phyloP scores from a whole-genome alignment of 2,329 filamentous ascomycete genomes.

The Alternaria angustiovoidea region DNA sequence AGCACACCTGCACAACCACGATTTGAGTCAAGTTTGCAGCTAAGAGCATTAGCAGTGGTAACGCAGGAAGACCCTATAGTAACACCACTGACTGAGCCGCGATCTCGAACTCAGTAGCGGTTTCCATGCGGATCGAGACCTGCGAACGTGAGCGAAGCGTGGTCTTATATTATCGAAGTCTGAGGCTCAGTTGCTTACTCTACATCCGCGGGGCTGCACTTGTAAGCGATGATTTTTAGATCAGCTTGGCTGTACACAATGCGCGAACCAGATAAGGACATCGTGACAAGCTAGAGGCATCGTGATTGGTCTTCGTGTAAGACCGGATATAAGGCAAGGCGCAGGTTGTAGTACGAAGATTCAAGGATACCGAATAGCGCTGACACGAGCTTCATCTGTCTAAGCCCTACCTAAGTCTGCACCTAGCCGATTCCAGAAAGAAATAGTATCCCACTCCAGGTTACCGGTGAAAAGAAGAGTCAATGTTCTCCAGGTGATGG shows the following conservation, averaged over 20 bases:
- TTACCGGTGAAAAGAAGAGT: not conserved
- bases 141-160: not conserved
- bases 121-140: not conserved
- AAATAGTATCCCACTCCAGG: not conserved
- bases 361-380: not conserved
- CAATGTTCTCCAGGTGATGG: not conserved
- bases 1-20: conserved; percentile 3
- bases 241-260: not conserved
- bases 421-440: not conserved
- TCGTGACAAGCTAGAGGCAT: not conserved
- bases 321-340: not conserved
- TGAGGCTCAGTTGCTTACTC: not conserved
- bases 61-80: not conserved
- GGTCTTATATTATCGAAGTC: not conserved
- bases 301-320: not conserved
- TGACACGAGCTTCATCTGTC: not conserved
- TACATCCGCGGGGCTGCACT: not conserved
- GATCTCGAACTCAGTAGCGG: not conserved
- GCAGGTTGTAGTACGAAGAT: not conserved
- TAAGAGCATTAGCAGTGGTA: conserved; percentile 1
- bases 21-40: not conserved
- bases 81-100: not conserved
- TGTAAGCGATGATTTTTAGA: not conserved
- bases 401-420: not conserved
- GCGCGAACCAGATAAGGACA: not conserved